These are phyloP conservation scores for Neolentinus lepideus DNA, from an alignment of 1,284 basidiomycete genomes.

Conservation along the genomic window DNA sequence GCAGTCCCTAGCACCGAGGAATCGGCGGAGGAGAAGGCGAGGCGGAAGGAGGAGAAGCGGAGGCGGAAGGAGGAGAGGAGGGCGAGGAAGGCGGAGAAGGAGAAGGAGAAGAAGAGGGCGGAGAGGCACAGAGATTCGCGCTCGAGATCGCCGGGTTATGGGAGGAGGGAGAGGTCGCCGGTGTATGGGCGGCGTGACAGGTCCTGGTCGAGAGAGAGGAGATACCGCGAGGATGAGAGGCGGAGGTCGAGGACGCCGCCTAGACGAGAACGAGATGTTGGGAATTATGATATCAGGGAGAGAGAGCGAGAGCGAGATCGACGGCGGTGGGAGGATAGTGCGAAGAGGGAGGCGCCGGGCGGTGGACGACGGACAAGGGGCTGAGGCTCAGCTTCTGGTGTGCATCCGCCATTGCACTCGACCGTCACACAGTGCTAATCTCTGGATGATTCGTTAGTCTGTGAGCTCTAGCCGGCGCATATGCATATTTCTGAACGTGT, in stretches of 20 bases:
- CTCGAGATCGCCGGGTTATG: conserved; percentile 34
- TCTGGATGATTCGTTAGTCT: background rate
- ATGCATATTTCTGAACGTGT: too few species aligned
- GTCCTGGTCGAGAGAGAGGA: background rate
- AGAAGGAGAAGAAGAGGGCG: conserved; percentile 5
- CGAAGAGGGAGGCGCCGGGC: conserved; percentile 25
- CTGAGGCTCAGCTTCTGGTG: background rate
- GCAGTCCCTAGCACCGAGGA: conserved; percentile 22
- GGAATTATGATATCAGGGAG: conserved; percentile 33
- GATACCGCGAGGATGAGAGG: conserved; percentile 11
- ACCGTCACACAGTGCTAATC: background rate
- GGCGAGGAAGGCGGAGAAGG: conserved; percentile 40
- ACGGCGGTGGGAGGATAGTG: conserved; percentile 42
- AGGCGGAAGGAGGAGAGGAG: conserved; percentile 51
- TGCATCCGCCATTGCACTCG: background rate
- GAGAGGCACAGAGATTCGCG: conserved; percentile 17
- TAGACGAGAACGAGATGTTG: background rate
- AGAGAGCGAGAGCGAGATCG: conserved; percentile 45
- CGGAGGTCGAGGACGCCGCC: conserved; percentile 11
- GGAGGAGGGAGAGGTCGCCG: conserved; percentile 7
- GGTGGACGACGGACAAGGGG: background rate
- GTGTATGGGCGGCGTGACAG: too few species aligned
- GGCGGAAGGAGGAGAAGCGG: conserved; percentile 50
- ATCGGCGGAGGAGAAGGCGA: conserved; percentile 21
- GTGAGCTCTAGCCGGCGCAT: background rate